A percentile compares a stretch with the other conserved stretches of the same genome.
Conservation (phyloP, 1,284 basidiomycete genomes). For the Trichosporon faecale region DNA sequence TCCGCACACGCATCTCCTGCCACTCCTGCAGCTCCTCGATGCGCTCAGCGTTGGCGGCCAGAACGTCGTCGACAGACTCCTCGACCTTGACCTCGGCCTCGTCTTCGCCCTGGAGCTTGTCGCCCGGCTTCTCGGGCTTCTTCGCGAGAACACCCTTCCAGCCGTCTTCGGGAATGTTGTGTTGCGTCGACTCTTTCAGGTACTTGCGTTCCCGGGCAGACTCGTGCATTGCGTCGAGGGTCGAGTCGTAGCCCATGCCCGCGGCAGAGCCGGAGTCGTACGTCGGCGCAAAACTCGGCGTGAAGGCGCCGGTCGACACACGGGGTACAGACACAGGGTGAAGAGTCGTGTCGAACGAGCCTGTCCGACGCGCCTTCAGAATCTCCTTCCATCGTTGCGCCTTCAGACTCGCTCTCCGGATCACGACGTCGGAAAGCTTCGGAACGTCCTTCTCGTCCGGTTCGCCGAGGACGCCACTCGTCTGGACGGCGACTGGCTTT, state of each 20-base stretch:
- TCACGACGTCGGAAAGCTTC: slow-evolving; percentile 32
- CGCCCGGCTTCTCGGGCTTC: slow-evolving; percentile 20
- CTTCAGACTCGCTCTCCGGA: slow-evolving; percentile 41
- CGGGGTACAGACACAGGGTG: slow-evolving; percentile 14
- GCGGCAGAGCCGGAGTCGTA: slow-evolving; percentile 37
- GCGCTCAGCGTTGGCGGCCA: slow-evolving; percentile 34
- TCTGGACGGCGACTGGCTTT: slow-evolving; percentile 32
- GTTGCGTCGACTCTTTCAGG: neutral
- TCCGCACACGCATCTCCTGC: slow-evolving; percentile 37
- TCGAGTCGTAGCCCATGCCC: slow-evolving; percentile 38
- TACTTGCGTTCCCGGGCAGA: slow-evolving; percentile 26
- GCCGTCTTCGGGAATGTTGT: slow-evolving; percentile 11
- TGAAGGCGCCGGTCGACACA: slow-evolving; percentile 21
- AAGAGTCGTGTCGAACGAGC: slow-evolving; percentile 1
- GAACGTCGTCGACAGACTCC: slow-evolving; percentile 26
- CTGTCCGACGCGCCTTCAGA: slow-evolving; percentile 8
- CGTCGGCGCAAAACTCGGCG: slow-evolving; percentile 41
- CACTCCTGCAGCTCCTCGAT: slow-evolving; percentile 43
- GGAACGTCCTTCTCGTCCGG: slow-evolving; percentile 18
- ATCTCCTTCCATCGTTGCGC: slow-evolving; percentile 41
- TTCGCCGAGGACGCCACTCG: slow-evolving; percentile 23
- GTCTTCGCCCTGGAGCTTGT: slow-evolving; percentile 11
- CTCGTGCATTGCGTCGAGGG: slow-evolving; percentile 43
- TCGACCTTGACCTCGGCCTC: slow-evolving; percentile 19
- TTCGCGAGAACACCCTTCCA: slow-evolving; percentile 20